A percentile compares a stretch with the other conserved stretches of the same genome.
phyloP scores from a whole-genome alignment of 805 yeast species.

The Starmerella sirachaensis region DNA sequence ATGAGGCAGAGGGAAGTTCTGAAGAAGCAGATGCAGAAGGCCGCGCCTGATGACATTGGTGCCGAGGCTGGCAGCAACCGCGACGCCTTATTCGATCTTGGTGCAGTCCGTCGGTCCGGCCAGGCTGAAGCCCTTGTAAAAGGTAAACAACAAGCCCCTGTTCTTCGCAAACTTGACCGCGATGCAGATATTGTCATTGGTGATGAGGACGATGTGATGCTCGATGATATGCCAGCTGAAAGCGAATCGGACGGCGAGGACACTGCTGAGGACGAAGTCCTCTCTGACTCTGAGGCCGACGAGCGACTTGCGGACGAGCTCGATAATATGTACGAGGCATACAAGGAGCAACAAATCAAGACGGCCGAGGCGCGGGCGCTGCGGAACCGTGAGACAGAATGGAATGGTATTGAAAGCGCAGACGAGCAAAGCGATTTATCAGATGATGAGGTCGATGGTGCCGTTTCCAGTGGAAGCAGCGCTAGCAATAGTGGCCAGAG shows the following conservation, averaged over 20 bases:
- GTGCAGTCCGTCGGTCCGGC: slow-evolving; percentile 80
- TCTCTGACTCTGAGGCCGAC: slow-evolving; percentile 33
- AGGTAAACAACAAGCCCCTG: slow-evolving; percentile 47
- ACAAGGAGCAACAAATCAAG: slow-evolving; percentile 37
- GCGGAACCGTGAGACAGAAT: slow-evolving; percentile 37
- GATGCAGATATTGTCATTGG: slow-evolving; percentile 21
- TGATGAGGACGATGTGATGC: slow-evolving; percentile 30
- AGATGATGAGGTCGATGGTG: slow-evolving; percentile 20
- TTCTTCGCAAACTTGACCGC: slow-evolving; percentile 5
- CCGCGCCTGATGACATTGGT: slow-evolving; percentile 86
- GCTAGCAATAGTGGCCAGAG: slow-evolving; percentile 25
- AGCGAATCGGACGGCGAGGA: slow-evolving; percentile 25
- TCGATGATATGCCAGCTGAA: slow-evolving; percentile 28
- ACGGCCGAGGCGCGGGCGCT: slow-evolving; percentile 44
- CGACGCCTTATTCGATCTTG: slow-evolving; percentile 66
- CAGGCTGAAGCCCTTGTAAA: slow-evolving; percentile 56
- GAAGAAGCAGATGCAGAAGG: slow-evolving; percentile 93
- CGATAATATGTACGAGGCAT: slow-evolving; percentile 66
- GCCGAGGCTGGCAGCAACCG: slow-evolving; percentile 79
- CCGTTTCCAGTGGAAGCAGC: slow-evolving; percentile 14
- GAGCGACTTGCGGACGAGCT: slow-evolving; percentile 61
- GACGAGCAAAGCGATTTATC: slow-evolving; percentile 23
- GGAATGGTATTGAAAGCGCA: slow-evolving; percentile 27
- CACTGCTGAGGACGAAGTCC: slow-evolving; percentile 27
- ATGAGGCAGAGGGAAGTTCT: slow-evolving; percentile 72